Evolutionary conservation across 1,284 basidiomycete genomes (phyloP).

Genomic region (Rhodofomes roseus): DNA sequence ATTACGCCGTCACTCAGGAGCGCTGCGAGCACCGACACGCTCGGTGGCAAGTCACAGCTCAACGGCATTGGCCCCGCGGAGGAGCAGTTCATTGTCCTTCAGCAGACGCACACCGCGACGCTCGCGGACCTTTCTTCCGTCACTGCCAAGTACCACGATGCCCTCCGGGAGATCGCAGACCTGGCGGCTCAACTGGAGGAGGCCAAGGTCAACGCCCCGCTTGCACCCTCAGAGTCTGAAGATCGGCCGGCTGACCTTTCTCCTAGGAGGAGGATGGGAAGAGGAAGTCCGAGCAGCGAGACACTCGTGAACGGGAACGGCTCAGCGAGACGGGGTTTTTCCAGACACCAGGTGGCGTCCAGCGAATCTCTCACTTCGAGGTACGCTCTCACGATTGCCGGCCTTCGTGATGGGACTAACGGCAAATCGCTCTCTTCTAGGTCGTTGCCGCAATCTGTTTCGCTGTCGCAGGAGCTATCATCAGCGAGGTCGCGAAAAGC

Average conservation of each 20-base stretch:
- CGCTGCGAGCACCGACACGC: constrained; percentile 21
- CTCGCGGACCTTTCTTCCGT: constrained; percentile 77
- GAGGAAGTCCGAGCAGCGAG: constrained; percentile 43
- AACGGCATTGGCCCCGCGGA: constrained; percentile 33
- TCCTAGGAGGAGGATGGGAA: constrained; percentile 48
- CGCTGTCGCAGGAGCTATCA: constrained; percentile 94
- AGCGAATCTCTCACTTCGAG: constrained; percentile 81
- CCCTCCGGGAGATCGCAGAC: constrained; percentile 85
- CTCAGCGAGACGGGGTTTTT: constrained; percentile 40
- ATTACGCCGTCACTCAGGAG: constrained; percentile 20
- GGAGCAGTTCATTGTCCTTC: constrained; percentile 60
- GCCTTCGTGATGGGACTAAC: constrained; percentile 16
- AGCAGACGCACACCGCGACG: constrained; percentile 75
- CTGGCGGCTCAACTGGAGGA: constrained; percentile 83
- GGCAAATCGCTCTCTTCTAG: constrained; percentile 31
- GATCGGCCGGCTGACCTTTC: constrained; percentile 46
- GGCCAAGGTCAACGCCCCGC: constrained; percentile 49
- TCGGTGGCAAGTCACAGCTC: constrained; percentile 24
- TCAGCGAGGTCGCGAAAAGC: constrained; percentile 83
- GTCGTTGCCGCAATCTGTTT: constrained; percentile 85
- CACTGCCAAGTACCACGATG: constrained; percentile 81
- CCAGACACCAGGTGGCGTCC: constrained; percentile 67
- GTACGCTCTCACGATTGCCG: constrained; percentile 33
- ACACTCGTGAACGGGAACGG: constrained; percentile 37
- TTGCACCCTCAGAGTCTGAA: constrained; percentile 44